These are phyloP conservation scores for Nephromyces sp. DNA, from an alignment of 169 alveolate genomes.

Conservation along the genomic window DNA sequence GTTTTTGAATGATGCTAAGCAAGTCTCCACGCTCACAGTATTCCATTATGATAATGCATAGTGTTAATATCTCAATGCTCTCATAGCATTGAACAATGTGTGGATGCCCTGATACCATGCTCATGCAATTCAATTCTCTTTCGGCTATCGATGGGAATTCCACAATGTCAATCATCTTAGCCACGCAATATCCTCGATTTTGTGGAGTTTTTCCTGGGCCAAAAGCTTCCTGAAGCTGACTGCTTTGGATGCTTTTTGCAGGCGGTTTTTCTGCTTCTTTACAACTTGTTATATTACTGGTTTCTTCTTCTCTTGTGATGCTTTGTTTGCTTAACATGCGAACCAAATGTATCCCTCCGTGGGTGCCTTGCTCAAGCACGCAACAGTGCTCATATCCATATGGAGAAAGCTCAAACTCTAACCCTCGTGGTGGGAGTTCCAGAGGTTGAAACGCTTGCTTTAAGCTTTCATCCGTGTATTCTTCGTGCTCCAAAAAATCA, in stretches of 20 bases:
- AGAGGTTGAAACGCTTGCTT: not conserved
- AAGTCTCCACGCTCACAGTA: not conserved
- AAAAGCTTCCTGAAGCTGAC: too few relatives aligned
- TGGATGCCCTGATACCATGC: not conserved
- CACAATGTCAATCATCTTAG: not conserved
- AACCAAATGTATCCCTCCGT: not conserved
- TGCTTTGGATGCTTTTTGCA: too few relatives aligned
- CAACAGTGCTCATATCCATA: not conserved
- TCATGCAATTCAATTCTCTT: too few relatives aligned
- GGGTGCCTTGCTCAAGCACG: not conserved
- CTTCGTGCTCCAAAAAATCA: too few relatives aligned
- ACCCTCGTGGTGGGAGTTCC: not conserved
- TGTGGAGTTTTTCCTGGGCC: too few relatives aligned
- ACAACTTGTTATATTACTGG: too few relatives aligned
- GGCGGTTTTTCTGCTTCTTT: too few relatives aligned
- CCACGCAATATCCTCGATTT: too few relatives aligned
- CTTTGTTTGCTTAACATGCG: too few relatives aligned
- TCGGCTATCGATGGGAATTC: not conserved
- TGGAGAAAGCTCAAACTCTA: not conserved
- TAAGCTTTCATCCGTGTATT: too few relatives aligned
- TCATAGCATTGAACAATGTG: not conserved
- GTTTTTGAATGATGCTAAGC: not conserved
- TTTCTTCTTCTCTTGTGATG: too few relatives aligned
- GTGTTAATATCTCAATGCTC: not conserved
- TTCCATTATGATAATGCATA: not conserved